Evolutionary conservation across 2,329 filamentous ascomycete genomes (phyloP).

Genomic region (Arthroderma sp.): DNA sequence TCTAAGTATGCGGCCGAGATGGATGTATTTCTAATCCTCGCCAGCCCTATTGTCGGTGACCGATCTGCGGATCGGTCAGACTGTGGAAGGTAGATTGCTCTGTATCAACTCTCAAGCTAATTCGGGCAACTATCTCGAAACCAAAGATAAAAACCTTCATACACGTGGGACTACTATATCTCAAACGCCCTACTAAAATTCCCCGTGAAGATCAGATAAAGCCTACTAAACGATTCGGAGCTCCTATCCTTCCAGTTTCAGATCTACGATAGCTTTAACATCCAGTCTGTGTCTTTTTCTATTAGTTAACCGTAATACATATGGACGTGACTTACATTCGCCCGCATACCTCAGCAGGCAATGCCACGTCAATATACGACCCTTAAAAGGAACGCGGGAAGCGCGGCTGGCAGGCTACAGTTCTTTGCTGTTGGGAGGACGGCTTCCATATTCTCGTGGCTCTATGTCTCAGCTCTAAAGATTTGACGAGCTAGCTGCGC

Average conservation of each 20-base stretch:
- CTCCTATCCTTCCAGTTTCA: neutral
- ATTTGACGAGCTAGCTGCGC: neutral
- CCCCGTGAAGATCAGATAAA: conserved; percentile 2
- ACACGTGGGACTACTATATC: neutral
- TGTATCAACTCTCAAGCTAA: neutral
- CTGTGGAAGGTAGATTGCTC: neutral
- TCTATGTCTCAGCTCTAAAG: neutral
- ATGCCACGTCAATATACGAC: too few relatives aligned
- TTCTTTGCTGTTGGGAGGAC: neutral
- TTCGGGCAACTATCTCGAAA: neutral
- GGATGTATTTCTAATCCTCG: too few relatives aligned
- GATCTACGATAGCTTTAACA: neutral
- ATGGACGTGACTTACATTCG: too few relatives aligned
- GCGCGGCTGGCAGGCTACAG: too few relatives aligned
- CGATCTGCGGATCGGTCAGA: neutral
- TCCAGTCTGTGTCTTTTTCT: neutral
- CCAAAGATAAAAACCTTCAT: neutral
- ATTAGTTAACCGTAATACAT: neutral
- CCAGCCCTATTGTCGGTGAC: neutral
- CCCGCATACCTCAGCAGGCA: too few relatives aligned
- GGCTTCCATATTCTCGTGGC: neutral
- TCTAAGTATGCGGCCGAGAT: neutral
- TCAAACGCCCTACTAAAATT: conserved; percentile 1
- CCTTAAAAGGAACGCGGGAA: too few relatives aligned
- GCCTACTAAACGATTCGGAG: neutral